Evolutionary conservation across 1,139 yeast species (phyloP), one percentile per base, ranked within the genome.

Genomic region (Candida mesenterica): DNA sequence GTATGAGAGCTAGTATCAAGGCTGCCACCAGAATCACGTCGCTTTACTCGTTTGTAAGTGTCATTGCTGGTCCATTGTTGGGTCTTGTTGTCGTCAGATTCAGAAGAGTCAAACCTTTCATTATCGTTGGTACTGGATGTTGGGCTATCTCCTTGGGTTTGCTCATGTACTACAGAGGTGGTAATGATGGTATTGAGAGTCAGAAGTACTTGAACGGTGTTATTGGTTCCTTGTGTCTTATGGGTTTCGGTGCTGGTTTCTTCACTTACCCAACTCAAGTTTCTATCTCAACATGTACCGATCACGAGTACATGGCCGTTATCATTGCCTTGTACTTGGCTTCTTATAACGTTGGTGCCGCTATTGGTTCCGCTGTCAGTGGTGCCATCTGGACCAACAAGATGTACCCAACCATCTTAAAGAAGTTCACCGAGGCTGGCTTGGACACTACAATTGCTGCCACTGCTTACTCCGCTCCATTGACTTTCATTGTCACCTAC

Each of bases 221-320:
- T 38, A 79, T 83, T 52, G 90, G 85, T 26, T 76, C 80, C 17
- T 68, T 79, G 47, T 75, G 81, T 49, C 60, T 82, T 24, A 65
- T 82, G 62, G 92, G 90, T 57, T 65, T 83, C 36, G 87, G 88
- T 48, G 83, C 86, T 32, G 84, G 86, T 7, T 69, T 82, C 56
- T 80, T 80, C 62, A 77, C 86, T 15, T 81, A 80, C 52, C 75
- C 86, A 20, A 71, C 79, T 13, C 84, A 77, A 49, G 82, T 79
- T 4, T 75, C 86, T 12, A 72, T 82, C 42, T 81, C 79, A 49
- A 60, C 86, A 2, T 72, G 74, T 38, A 76, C 82, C 18, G 71
- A 74, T 39, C 85, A 79, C 53, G 82, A 79, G 52, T 65, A 77
- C 55, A 75, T 79, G 78, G 82, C 84, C n/a, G 65, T 75, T 31